A percentile compares a stretch with the other conserved stretches of the same genome.
Conservation (phyloP, 2,329 filamentous ascomycete genomes). For the Zasmidium citrigriseum region DNA sequence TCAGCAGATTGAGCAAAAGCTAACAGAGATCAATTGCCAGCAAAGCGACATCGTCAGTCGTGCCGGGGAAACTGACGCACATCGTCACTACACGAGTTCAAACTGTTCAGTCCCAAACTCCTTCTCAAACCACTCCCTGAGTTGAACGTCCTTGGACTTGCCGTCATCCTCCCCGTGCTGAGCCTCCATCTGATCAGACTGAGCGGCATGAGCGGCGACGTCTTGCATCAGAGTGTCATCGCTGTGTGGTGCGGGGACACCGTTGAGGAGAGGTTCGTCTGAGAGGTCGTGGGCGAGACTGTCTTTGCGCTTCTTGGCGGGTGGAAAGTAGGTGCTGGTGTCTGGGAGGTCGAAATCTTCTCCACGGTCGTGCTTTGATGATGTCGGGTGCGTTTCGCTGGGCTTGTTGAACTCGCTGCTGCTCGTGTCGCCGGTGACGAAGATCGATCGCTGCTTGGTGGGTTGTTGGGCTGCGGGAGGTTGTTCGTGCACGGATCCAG, state of each 20-base stretch:
- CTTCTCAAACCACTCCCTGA: slow-evolving; percentile 29
- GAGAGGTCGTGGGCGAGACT: background rate
- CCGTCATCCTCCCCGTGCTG: background rate
- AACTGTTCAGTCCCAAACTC: slow-evolving; percentile 31
- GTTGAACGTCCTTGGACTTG: slow-evolving; percentile 13
- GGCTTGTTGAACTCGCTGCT: slow-evolving; percentile 1
- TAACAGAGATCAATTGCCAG: too few relatives aligned
- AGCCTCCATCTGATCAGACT: background rate
- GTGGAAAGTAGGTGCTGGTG: slow-evolving; percentile 1
- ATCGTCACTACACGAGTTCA: slow-evolving; percentile 22
- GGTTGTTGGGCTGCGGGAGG: background rate
- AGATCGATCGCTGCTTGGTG: slow-evolving; percentile 1
- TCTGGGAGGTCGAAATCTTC: too few relatives aligned
- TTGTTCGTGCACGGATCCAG: background rate
- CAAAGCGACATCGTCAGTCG: background rate
- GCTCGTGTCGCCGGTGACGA: slow-evolving; percentile 14
- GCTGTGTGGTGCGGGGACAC: background rate
- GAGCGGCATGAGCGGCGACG: background rate
- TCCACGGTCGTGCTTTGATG: too few relatives aligned
- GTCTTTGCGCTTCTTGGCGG: slow-evolving; percentile 9
- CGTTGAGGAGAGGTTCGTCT: slow-evolving; percentile 1
- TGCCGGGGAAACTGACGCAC: background rate
- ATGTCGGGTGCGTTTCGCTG: background rate
- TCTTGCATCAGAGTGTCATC: background rate
- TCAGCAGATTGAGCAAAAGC: too few relatives aligned